Evolutionary conservation across 805 yeast genomes (phyloP), one percentile per base, ranked within the genome.

Genomic region (Saturnispora hagleri): DNA sequence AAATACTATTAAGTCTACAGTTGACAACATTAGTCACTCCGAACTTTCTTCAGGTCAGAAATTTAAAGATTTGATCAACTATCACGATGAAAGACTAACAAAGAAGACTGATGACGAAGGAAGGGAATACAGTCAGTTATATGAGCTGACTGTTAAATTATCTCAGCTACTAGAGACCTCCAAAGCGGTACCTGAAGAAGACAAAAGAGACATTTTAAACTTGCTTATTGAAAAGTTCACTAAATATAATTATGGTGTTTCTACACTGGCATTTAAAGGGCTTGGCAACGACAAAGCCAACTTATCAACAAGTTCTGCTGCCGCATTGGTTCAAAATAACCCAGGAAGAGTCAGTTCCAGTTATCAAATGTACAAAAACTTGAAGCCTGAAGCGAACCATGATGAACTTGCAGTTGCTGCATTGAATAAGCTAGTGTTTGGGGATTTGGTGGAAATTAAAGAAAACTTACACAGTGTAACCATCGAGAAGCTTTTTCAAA

Each of bases 321-420:
- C 54, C 18, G 63, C 67, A 43, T 44, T 66, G 2, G 57, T 69
- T n/a, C 59, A 58, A 53, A 55, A 64, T 36, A 69, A 69, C 54
- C 71, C 73, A 0, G 72, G 71, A 9, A 59, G 73, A 51, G 69
- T 68, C 17, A 56, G 55, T 35, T 57, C 69, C 12, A 62, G 65
- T 42, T 69, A 64, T 63, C 70, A 67, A 47, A 34, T 69, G 13
- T 68, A 51, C 45, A 51, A 59, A 9, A 50, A 54, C 15, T 51
- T 52, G 10, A 51, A 51, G 28, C 53, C 53, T 18, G 33, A 47
- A 6, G 34, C 46, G 6, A 18, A 45, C 5, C 50, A 47, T 9
- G 60, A 60, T 40, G 35, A 42, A 13, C 27, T 57, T 5, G 38
- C 52, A 6, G 36, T 49, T 15, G 55, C 56, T n/a, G 55, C 60